Evolutionary conservation across 192 early-diverging fungal genomes (phyloP).

Genomic region (Rhizoclosmatium globosum): DNA sequence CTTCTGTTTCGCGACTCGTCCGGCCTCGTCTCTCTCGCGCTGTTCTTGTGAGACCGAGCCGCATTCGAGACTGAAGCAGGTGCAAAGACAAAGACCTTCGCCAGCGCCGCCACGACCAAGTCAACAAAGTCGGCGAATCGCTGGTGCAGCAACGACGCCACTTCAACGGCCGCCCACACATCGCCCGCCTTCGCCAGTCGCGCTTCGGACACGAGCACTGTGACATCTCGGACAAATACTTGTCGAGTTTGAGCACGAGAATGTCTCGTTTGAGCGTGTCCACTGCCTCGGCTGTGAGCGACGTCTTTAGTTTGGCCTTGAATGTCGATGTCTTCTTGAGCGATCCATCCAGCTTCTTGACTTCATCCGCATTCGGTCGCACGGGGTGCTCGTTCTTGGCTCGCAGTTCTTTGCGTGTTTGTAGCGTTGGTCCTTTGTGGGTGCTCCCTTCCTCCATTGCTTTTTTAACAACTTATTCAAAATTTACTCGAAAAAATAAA

Average conservation of each 20-base stretch:
- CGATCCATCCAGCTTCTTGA: slow-evolving; percentile 83
- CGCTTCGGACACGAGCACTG: slow-evolving; percentile 66
- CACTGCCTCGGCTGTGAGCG: slow-evolving; percentile 72
- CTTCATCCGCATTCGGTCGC: slow-evolving; percentile 7
- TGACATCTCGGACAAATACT: slow-evolving; percentile 95
- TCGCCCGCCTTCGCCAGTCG: slow-evolving; percentile 77
- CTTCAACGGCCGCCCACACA: slow-evolving; percentile 82
- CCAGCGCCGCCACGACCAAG: slow-evolving; percentile 68
- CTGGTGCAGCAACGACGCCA: slow-evolving; percentile 82
- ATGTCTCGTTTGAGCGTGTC: slow-evolving; percentile 67
- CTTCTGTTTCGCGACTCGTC: slow-evolving; percentile 71
- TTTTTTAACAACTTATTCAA: neutral
- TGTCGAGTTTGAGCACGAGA: slow-evolving; percentile 89
- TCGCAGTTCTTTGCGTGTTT: neutral
- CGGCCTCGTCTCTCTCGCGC: slow-evolving; percentile 85
- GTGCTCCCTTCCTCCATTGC: neutral
- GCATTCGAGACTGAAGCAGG: slow-evolving; percentile 7
- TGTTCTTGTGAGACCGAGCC: slow-evolving; percentile 72
- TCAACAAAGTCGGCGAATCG: slow-evolving; percentile 84
- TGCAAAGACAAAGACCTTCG: slow-evolving; percentile 68
- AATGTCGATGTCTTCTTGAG: slow-evolving; percentile 98
- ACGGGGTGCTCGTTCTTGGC: neutral
- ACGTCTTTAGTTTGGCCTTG: slow-evolving; percentile 86
- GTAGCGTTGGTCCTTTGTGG: neutral
- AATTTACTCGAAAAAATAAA: neutral